These are phyloP conservation scores for Afroboletus lepidellus DNA, from an alignment of 1,284 basidiomycete genomes.

Conservation along the genomic window DNA sequence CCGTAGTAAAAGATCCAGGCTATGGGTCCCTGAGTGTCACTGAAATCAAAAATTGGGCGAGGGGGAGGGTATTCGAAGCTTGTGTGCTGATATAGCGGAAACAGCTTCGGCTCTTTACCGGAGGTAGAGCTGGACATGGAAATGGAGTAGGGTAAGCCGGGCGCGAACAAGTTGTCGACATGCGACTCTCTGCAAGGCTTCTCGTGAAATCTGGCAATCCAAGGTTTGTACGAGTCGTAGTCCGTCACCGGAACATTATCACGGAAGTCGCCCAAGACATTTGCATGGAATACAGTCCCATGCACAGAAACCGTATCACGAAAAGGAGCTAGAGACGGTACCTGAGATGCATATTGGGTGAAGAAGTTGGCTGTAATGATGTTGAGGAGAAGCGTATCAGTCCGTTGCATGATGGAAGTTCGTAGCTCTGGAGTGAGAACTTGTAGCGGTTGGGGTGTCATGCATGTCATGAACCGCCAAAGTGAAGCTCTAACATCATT, in stretches of 20 bases:
- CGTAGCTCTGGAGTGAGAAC: conserved; percentile 7
- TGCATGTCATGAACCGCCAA: not conserved
- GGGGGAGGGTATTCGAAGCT: not conserved
- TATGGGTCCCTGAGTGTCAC: conserved; percentile 6
- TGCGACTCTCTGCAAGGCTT: conserved; percentile 6
- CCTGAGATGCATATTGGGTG: conserved; percentile 10
- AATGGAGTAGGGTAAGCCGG: conserved; percentile 17
- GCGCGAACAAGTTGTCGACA: conserved; percentile 18
- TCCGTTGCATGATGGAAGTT: not conserved
- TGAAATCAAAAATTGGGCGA: conserved; percentile 3
- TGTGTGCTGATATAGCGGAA: not conserved
- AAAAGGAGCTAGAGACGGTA: not conserved
- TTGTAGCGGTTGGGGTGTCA: not conserved
- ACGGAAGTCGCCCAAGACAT: conserved; percentile 8
- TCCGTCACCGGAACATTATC: conserved; percentile 13
- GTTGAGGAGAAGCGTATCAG: conserved; percentile 1
- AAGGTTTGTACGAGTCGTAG: conserved; percentile 18
- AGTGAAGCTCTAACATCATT: no score
- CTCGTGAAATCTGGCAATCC: conserved; percentile 14
- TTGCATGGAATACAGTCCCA: not conserved
- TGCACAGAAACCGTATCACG: conserved; percentile 1
- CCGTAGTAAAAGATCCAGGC: conserved; percentile 13
- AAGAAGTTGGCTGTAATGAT: conserved; percentile 4
- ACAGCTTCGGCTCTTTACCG: conserved; percentile 10
- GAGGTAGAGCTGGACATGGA: conserved; percentile 21